phyloP scores from a whole-genome alignment of 208 protist species.

The Wallacemonas sp. region DNA sequence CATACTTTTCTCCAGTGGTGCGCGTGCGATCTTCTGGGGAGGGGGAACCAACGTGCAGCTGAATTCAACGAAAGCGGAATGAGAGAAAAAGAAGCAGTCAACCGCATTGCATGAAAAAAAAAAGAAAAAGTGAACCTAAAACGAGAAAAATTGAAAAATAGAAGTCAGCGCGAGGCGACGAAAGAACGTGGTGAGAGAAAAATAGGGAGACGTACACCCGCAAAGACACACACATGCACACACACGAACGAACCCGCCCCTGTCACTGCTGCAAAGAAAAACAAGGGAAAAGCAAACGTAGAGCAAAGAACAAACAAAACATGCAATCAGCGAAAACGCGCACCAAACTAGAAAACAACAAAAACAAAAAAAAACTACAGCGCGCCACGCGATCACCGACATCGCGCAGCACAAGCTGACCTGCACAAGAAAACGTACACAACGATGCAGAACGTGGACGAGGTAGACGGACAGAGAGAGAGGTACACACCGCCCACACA shows the following conservation, averaged over 20 bases:
- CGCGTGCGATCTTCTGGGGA: too few relatives aligned
- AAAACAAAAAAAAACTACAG: slow-evolving; percentile 1
- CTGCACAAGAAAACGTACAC: too few relatives aligned
- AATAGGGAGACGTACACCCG: slow-evolving; percentile 9
- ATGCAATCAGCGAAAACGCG: neutral
- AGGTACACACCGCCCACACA: too few relatives aligned
- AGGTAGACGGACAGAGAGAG: too few relatives aligned
- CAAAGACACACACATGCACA: slow-evolving; percentile 11
- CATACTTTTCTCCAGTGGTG: too few relatives aligned
- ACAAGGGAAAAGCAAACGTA: slow-evolving; percentile 6
- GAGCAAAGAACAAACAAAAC: neutral
- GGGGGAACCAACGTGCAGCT: too few relatives aligned
- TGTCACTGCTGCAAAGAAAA: too few relatives aligned
- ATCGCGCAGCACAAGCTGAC: too few relatives aligned
- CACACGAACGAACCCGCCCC: too few relatives aligned
- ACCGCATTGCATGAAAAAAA: slow-evolving; percentile 8
- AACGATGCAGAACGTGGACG: too few relatives aligned
- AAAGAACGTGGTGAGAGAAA: slow-evolving; percentile 4
- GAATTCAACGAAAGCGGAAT: too few relatives aligned
- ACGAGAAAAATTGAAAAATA: slow-evolving; percentile 9
- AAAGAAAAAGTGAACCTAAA: slow-evolving; percentile 12
- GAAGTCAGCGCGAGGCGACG: slow-evolving; percentile 1
- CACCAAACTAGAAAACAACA: neutral
- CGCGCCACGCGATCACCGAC: neutral
- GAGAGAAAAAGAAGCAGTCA: too few relatives aligned